phyloP scores from a whole-genome alignment of 2,329 filamentous ascomycete species.

The Tricladium varicosporioides region DNA sequence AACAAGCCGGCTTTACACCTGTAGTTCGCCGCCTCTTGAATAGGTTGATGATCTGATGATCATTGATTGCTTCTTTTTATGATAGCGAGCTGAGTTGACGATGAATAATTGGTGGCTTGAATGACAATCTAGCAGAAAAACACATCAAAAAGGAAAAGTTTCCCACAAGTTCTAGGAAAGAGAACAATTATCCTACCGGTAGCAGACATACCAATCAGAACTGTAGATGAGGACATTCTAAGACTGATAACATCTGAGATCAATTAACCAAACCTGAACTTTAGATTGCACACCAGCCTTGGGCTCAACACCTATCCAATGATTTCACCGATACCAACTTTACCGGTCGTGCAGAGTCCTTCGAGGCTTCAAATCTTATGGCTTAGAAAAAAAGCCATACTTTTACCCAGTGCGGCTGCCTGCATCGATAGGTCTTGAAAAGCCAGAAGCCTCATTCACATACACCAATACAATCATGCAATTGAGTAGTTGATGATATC shows the following conservation, averaged over 20 bases:
- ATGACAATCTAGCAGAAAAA: background rate
- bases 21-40: background rate
- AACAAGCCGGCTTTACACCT: background rate
- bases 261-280: background rate
- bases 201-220: background rate
- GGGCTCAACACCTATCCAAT: background rate
- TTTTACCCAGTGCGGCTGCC: background rate
- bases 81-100: background rate
- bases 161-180: background rate
- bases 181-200: background rate
- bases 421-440: background rate
- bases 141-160: background rate
- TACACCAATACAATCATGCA: background rate
- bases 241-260: background rate
- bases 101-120: background rate
- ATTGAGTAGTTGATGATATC: background rate
- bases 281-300: background rate
- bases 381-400: too few relatives aligned
- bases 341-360: background rate
- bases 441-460: background rate
- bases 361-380: background rate
- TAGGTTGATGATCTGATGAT: background rate
- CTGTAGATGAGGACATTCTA: background rate
- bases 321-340: background rate
- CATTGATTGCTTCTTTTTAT: background rate